Conservation (phyloP, 306 rosid genomes). For the Albizia julibrissin region DNA sequence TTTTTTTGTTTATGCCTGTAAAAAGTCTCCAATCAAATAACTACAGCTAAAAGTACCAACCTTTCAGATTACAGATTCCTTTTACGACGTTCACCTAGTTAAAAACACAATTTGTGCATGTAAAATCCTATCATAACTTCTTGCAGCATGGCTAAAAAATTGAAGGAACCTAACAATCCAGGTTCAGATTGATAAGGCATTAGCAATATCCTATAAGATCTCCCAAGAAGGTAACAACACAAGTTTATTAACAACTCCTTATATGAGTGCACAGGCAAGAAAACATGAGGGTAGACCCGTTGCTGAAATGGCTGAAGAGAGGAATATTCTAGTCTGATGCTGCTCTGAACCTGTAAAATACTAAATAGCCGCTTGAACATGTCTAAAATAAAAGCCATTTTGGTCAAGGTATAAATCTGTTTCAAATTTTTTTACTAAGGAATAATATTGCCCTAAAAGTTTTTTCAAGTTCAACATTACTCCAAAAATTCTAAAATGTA, state of each 20-base stretch:
- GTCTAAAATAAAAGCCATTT: not conserved
- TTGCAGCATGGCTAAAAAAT: not conserved
- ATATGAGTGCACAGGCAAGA: not conserved
- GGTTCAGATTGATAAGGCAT: not conserved
- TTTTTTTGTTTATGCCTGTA: not conserved
- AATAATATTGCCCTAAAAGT: rapidly evolving
- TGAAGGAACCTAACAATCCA: not conserved
- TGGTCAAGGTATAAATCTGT: too few species aligned
- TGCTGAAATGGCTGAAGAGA: not conserved
- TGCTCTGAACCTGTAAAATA: not conserved
- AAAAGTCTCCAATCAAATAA: not conserved
- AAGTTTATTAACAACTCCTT: not conserved
- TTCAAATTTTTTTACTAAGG: rapidly evolving
- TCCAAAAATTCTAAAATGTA: too few species aligned
- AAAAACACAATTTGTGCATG: not conserved
- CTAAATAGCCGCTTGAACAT: not conserved
- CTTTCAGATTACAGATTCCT: not conserved
- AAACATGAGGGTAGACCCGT: not conserved
- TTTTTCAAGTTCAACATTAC: too few species aligned
- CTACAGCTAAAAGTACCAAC: not conserved
- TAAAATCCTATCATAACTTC: not conserved
- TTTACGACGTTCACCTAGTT: not conserved
- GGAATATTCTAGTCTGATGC: not conserved
- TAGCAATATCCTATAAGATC: not conserved
- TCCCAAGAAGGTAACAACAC: not conserved